A percentile compares a stretch with the other conserved stretches of the same genome.
Conservation (phyloP, 73 alveolate genomes). For the Durusdinium trenchii region DNA sequence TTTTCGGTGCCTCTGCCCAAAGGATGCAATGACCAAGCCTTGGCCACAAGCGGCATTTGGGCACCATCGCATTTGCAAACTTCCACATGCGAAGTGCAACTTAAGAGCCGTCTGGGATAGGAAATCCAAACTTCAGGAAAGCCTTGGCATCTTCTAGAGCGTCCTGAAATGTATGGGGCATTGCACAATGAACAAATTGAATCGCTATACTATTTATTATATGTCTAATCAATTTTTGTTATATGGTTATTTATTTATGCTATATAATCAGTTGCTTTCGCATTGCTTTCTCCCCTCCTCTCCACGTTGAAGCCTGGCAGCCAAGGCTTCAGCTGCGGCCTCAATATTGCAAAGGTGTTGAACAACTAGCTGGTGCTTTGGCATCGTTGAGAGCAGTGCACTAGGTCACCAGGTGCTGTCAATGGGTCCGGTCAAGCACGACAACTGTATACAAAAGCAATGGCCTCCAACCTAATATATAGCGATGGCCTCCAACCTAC, state of each 20-base stretch:
- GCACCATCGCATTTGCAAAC: neutral
- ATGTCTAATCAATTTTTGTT: too few relatives aligned
- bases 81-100: neutral
- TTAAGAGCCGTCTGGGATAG: slow-evolving; percentile 50
- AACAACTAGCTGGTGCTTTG: too few relatives aligned
- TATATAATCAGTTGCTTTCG: neutral
- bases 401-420: too few relatives aligned
- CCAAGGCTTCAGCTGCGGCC: slow-evolving; percentile 53
- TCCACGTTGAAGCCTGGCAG: slow-evolving; percentile 37
- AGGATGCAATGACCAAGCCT: slow-evolving; percentile 77
- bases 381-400: too few relatives aligned
- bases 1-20: slow-evolving; percentile 38
- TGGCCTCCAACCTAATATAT: too few relatives aligned
- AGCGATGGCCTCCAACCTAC: too few relatives aligned
- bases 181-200: neutral
- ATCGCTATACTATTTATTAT: neutral
- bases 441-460: too few relatives aligned
- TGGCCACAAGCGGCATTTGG: neutral
- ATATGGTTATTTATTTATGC: too few relatives aligned
- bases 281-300: slow-evolving; percentile 11
- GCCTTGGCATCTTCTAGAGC: slow-evolving; percentile 43
- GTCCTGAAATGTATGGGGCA: neutral
- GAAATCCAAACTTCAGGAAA: slow-evolving; percentile 37
- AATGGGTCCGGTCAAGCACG: too few relatives aligned
- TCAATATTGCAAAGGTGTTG: too few relatives aligned